A percentile compares a stretch with the other conserved stretches of the same genome.
Evolutionary conservation across 176 grass and related monocot species (phyloP).

Genomic region (Leersia perrieri): DNA sequence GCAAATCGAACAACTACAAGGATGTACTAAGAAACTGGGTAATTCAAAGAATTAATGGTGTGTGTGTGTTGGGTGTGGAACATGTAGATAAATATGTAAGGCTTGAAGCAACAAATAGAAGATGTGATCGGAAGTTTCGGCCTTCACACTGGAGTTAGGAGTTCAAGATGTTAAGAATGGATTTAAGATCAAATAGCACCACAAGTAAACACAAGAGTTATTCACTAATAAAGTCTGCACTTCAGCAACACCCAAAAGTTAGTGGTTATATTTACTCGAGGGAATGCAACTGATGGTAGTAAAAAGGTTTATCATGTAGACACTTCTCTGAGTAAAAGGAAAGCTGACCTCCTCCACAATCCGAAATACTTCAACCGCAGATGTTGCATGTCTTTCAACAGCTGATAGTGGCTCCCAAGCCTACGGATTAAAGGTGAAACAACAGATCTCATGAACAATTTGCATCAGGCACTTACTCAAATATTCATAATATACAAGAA

Average conservation of each 20-base stretch:
- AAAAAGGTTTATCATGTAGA: conserved; percentile 11
- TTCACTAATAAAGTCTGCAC: conserved; percentile 10
- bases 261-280: background rate
- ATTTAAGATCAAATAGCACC: conserved; percentile 5
- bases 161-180: background rate
- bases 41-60: background rate
- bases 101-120: background rate
- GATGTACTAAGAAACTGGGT: background rate
- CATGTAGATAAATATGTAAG: too few relatives aligned
- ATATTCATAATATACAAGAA: background rate
- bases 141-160: conserved; percentile 7
- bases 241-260: conserved; percentile 15
- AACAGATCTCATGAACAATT: conserved; percentile 18
- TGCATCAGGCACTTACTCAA: background rate
- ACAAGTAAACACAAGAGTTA: background rate
- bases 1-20: background rate
- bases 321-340: conserved; percentile 13
- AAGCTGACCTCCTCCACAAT: conserved; percentile 84
- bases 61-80: background rate
- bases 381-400: conserved; percentile 66
- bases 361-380: conserved; percentile 84
- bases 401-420: conserved; percentile 77
- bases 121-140: conserved; percentile 13
- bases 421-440: conserved; percentile 41
- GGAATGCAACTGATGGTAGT: background rate